A percentile compares a stretch with the other conserved stretches of the same genome.
Conservation (phyloP, 1,284 basidiomycete species). For the Porodaedalea pini region DNA sequence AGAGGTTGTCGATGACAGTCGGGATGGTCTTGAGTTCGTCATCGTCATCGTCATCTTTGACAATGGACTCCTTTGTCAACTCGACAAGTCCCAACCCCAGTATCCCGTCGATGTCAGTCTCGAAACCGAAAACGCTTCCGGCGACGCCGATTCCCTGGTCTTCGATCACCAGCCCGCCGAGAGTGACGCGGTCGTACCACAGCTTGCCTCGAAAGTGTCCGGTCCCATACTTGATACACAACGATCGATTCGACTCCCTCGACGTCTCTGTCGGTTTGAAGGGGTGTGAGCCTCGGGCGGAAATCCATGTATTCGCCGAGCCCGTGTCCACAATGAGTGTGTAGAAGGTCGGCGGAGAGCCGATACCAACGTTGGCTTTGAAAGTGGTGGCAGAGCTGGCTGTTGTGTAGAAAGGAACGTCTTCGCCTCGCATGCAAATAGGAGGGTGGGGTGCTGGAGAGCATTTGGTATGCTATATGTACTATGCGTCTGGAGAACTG, state of each 20-base stretch:
- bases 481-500: too few species aligned
- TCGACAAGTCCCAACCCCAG: constrained; percentile 42
- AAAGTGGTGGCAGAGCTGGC: constrained; percentile 15
- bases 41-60: constrained; percentile 6
- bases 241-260: constrained; percentile 8
- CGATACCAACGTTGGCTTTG: constrained; percentile 18
- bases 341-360: constrained; percentile 18
- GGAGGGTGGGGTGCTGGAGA: background rate
- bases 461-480: background rate
- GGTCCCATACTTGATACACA: constrained; percentile 17
- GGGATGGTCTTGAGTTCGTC: constrained; percentile 29
- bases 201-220: constrained; percentile 14
- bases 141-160: constrained; percentile 60
- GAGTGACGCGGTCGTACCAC: constrained; percentile 28
- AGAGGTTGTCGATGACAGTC: constrained; percentile 51
- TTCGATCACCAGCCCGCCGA: constrained; percentile 32
- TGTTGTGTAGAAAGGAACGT: background rate
- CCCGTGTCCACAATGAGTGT: constrained; percentile 22
- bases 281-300: constrained; percentile 8
- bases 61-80: constrained; percentile 27
- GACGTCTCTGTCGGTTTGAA: constrained; percentile 11
- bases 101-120: constrained; percentile 49
- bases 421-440: background rate
- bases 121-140: constrained; percentile 35
- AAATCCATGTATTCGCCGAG: constrained; percentile 23